A percentile compares a stretch with the other conserved stretches of the same genome.
Evolutionary conservation across 2,329 filamentous ascomycete genomes (phyloP).

Genomic region (Penicillium psychrosexuale): DNA sequence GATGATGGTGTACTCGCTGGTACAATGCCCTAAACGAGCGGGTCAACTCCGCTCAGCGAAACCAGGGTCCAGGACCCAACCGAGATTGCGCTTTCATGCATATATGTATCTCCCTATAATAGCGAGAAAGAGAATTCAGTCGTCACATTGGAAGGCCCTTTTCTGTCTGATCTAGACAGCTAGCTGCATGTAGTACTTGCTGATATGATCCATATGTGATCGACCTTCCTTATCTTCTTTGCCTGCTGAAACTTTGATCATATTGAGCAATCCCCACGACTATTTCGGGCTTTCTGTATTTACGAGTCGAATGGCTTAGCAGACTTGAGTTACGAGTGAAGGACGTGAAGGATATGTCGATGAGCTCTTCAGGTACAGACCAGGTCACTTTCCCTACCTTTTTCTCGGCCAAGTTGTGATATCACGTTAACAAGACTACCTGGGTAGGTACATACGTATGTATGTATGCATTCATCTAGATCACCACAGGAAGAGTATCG

Average conservation of each 20-base stretch:
- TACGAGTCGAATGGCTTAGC: neutral
- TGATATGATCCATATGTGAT: neutral
- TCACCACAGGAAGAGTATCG: neutral
- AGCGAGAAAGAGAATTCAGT: neutral
- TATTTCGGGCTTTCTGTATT: too few species aligned
- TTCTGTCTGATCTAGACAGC: neutral
- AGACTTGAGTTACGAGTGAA: neutral
- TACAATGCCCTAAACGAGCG: too few species aligned
- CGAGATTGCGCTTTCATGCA: neutral
- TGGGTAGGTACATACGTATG: too few species aligned
- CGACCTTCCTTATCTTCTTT: neutral
- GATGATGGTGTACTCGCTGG: too few species aligned
- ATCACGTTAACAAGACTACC: neutral
- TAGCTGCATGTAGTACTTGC: neutral
- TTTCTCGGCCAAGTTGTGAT: neutral
- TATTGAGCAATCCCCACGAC: too few species aligned
- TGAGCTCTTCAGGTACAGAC: neutral
- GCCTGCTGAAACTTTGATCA: neutral
- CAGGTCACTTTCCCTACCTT: neutral
- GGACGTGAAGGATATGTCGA: neutral
- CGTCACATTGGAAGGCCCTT: neutral
- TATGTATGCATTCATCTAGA: neutral
- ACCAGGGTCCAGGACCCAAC: too few species aligned
- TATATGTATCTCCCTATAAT: neutral
- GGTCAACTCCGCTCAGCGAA: too few species aligned